These are phyloP conservation scores for Hypomyces rosellus DNA, from an alignment of 2,329 filamentous ascomycete genomes.

Conservation along the genomic window DNA sequence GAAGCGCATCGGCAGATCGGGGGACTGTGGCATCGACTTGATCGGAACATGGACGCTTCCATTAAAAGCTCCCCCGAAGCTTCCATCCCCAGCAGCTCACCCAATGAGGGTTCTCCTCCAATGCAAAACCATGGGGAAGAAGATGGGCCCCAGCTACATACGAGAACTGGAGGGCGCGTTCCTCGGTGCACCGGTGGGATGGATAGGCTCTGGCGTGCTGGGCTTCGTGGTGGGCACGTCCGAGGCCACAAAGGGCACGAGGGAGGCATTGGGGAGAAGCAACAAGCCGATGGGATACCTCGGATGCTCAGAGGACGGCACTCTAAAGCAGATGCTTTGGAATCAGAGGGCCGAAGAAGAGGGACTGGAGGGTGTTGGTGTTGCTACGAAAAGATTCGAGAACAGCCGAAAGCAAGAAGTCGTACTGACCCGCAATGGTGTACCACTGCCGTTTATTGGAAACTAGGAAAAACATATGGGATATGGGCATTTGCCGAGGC, in stretches of 20 bases:
- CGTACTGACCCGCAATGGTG: conserved; percentile 46
- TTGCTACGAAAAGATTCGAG: conserved; percentile 38
- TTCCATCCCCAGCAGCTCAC: conserved; percentile 10
- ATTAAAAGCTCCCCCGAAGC: background rate
- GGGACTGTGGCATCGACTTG: conserved; percentile 69
- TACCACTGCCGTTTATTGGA: background rate
- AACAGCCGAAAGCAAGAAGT: conserved; percentile 32
- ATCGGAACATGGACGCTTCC: conserved; percentile 62
- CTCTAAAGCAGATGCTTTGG: conserved; percentile 64
- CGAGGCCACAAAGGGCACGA: conserved; percentile 70
- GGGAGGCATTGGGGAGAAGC: conserved; percentile 63
- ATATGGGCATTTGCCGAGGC: no score
- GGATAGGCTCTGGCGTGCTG: conserved; percentile 59
- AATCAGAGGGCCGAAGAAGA: conserved; percentile 57
- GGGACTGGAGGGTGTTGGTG: conserved; percentile 55
- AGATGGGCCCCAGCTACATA: conserved; percentile 52
- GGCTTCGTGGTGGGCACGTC: conserved; percentile 64
- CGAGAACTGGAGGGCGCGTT: conserved; percentile 80
- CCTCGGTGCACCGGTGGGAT: conserved; percentile 64
- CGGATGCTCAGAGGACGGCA: conserved; percentile 52
- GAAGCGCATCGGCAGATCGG: conserved; percentile 56
- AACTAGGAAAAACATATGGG: background rate
- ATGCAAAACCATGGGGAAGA: conserved; percentile 58
- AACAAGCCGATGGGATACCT: conserved; percentile 66
- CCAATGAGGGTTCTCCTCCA: conserved; percentile 51